These are phyloP conservation scores for Entomophthora muscae DNA, from an alignment of 371 early-diverging fungal species.

Conservation along the genomic window DNA sequence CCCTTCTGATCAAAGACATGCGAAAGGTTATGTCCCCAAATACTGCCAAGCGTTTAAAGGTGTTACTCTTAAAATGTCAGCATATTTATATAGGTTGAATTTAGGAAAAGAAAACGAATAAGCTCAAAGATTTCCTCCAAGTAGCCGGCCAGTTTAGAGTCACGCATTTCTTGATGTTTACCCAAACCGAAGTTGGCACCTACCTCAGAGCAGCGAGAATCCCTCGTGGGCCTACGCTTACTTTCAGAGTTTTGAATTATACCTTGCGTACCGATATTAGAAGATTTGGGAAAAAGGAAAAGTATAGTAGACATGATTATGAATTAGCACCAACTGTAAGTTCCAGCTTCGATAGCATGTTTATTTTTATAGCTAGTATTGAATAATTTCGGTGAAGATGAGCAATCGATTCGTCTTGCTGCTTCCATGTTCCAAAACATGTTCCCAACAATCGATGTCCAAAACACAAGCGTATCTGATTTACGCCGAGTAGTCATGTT, in stretches of 20 bases:
- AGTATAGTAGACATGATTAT: conserved; percentile 58
- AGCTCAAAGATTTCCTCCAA: conserved; percentile 79
- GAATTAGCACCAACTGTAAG: conserved; percentile 50
- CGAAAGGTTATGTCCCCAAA: conserved; percentile 86
- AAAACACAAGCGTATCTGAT: conserved; percentile 76
- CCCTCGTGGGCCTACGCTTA: conserved; percentile 88
- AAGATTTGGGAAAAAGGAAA: conserved; percentile 58
- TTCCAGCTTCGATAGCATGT: not conserved
- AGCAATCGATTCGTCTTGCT: conserved; percentile 72
- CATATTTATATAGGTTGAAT: not conserved
- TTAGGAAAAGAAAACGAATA: conserved; percentile 76
- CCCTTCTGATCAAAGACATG: conserved; percentile 63
- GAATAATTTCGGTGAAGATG: conserved; percentile 69
- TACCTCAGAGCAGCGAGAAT: conserved; percentile 73
- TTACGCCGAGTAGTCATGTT: conserved; percentile 81
- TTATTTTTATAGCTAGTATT: conserved; percentile 41
- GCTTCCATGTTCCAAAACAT: conserved; percentile 88
- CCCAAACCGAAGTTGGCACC: conserved; percentile 59
- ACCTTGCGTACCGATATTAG: conserved; percentile 70
- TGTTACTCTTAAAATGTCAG: conserved; percentile 12
- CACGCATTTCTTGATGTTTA: conserved; percentile 75
- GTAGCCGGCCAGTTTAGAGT: conserved; percentile 77
- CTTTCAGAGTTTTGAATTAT: conserved; percentile 73
- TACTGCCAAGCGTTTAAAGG: conserved; percentile 61
- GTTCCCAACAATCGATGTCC: conserved; percentile 87